phyloP scores from a whole-genome alignment of 257 asterid genomes.

The Solanum etuberosum region DNA sequence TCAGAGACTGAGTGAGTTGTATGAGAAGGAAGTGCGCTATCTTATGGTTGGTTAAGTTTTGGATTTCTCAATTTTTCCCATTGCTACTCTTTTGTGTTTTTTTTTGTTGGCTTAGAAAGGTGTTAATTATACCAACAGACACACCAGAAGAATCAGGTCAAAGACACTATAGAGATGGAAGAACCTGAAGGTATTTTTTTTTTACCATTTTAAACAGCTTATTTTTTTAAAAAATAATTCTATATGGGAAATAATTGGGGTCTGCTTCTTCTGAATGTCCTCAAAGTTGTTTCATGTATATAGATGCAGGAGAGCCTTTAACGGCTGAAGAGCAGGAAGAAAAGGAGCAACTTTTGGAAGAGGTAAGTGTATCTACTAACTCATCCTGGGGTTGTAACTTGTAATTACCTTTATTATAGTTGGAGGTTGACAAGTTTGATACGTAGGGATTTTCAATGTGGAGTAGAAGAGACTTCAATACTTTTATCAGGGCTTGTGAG shows the following conservation, averaged over 20 bases:
- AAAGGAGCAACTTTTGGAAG: conserved; percentile 75
- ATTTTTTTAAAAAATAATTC: neutral
- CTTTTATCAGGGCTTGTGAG: conserved; percentile 96
- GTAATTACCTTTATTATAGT: neutral
- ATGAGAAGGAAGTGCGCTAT: conserved; percentile 96
- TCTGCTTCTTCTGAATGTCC: neutral
- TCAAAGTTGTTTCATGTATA: neutral
- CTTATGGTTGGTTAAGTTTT: conserved; percentile 63
- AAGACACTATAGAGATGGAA: conserved; percentile 85
- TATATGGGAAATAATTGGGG: conserved; percentile 7
- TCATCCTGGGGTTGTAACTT: neutral
- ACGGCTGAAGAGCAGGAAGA: conserved; percentile 98
- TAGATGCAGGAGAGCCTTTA: conserved; percentile 92
- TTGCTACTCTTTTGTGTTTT: neutral
- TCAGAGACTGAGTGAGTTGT: conserved; percentile 86
- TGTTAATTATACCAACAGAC: conserved; percentile 36
- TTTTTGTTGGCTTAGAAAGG: neutral
- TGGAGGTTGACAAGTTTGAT: neutral
- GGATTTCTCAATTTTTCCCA: neutral
- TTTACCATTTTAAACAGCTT: neutral
- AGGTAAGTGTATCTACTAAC: conserved; percentile 27
- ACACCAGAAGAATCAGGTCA: conserved; percentile 77
- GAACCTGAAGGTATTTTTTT: conserved; percentile 67
- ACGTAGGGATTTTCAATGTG: conserved; percentile 87
- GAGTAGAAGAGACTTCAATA: conserved; percentile 95